Evolutionary conservation across 2,329 filamentous ascomycete genomes (phyloP).

Genomic region (Hypoxylon sp.): DNA sequence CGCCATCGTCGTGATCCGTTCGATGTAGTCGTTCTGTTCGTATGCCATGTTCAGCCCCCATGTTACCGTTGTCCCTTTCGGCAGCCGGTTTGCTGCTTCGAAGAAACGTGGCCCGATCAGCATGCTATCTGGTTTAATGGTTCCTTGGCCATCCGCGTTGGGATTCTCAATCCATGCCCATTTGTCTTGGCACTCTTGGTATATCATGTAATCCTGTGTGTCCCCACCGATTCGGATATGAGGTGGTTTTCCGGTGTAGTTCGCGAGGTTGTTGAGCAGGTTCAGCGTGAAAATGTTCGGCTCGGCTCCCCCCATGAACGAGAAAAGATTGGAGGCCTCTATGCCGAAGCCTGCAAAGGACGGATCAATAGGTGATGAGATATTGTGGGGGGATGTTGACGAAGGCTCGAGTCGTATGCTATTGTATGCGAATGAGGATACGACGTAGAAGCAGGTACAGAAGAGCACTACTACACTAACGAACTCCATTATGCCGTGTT

Average conservation of each 20-base stretch:
- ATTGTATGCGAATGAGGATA: slow-evolving; percentile 13
- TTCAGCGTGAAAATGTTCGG: slow-evolving; percentile 63
- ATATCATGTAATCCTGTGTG: slow-evolving; percentile 66
- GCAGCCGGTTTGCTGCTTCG: slow-evolving; percentile 63
- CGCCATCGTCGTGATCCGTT: slow-evolving; percentile 60
- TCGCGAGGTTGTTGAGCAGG: slow-evolving; percentile 63
- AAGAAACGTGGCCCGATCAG: slow-evolving; percentile 65
- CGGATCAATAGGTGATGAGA: slow-evolving; percentile 54
- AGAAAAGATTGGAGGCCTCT: slow-evolving; percentile 67
- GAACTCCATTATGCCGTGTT: slow-evolving; percentile 19
- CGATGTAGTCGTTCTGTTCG: slow-evolving; percentile 59
- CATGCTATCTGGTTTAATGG: slow-evolving; percentile 59
- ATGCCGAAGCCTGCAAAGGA: slow-evolving; percentile 67
- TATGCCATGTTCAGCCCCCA: slow-evolving; percentile 67
- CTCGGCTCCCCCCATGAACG: slow-evolving; percentile 61
- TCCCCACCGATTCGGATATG: slow-evolving; percentile 67
- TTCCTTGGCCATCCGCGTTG: slow-evolving; percentile 58
- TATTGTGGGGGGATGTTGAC: slow-evolving; percentile 25
- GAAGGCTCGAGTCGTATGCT: slow-evolving; percentile 32
- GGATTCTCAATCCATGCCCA: slow-evolving; percentile 58
- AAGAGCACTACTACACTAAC: background rate
- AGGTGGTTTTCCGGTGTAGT: slow-evolving; percentile 63
- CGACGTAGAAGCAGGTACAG: slow-evolving; percentile 4
- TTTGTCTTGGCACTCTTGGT: slow-evolving; percentile 54
- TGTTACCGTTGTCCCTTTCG: slow-evolving; percentile 64